phyloP scores from a whole-genome alignment of 208 protist genomes.

The Eutreptiella sp. region DNA sequence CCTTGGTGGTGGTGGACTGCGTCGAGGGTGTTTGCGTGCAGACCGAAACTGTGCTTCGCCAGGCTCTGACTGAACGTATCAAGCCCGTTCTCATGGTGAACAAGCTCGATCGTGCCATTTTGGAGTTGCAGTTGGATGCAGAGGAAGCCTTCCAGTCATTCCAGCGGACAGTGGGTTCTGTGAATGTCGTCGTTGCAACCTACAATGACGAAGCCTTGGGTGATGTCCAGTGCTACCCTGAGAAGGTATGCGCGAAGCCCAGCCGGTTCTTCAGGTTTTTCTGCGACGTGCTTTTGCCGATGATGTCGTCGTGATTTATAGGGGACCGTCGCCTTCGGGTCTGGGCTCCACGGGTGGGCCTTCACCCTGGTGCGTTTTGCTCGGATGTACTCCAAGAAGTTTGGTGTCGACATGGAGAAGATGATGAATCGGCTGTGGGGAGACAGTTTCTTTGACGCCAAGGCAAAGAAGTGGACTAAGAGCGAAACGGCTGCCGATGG shows the following conservation, averaged over 20 bases:
- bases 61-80: slow-evolving; percentile 95
- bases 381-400: slow-evolving; percentile 87
- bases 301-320: too few species aligned
- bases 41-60: slow-evolving; percentile 98
- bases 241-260: too few species aligned
- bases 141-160: slow-evolving; percentile 73
- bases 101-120: slow-evolving; percentile 95
- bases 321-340: slow-evolving; percentile 96
- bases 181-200: slow-evolving; percentile 95
- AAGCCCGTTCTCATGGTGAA: slow-evolving; percentile 98
- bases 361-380: slow-evolving; percentile 97
- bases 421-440: slow-evolving; percentile 93
- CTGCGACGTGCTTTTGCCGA: too few species aligned
- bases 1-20: slow-evolving; percentile 97
- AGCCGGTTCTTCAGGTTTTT: not conserved
- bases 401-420: slow-evolving; percentile 74
- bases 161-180: slow-evolving; percentile 74
- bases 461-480: slow-evolving; percentile 79
- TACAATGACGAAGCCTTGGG: slow-evolving; percentile 91
- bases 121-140: slow-evolving; percentile 85
- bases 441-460: slow-evolving; percentile 94
- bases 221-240: slow-evolving; percentile 71
- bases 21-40: slow-evolving; percentile 99
- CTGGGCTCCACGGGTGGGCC: slow-evolving; percentile 96
- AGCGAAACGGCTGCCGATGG: slow-evolving; percentile 39